Conservation (phyloP, 108 stramenopile species). For the Cyclostephanos tholiformis region DNA sequence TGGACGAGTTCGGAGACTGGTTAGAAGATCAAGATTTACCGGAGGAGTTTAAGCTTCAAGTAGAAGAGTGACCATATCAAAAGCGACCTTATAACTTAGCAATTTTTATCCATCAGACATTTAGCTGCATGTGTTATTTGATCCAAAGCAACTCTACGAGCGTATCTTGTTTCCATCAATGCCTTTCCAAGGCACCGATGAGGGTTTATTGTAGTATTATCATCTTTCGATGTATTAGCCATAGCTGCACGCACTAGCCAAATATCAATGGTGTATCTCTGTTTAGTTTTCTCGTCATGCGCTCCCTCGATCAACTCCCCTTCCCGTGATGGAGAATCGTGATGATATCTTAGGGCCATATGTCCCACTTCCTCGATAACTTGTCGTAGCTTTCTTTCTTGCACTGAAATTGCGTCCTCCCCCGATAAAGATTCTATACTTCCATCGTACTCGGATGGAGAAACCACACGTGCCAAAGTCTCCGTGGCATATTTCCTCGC, state of each 20-base stretch:
- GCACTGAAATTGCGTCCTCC: background rate
- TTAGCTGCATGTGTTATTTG: constrained; percentile 28
- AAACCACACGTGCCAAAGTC: constrained; percentile 13
- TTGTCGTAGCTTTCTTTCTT: constrained; percentile 21
- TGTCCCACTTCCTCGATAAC: constrained; percentile 40
- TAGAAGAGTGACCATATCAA: constrained; percentile 36
- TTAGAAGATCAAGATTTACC: constrained; percentile 93
- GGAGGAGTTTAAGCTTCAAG: constrained; percentile 82
- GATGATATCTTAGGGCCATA: constrained; percentile 30
- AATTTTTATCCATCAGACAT: constrained; percentile 12
- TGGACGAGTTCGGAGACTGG: constrained; percentile 96
- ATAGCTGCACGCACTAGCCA: constrained; percentile 29
- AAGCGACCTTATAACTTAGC: background rate
- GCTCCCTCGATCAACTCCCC: background rate
- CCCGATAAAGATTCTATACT: background rate
- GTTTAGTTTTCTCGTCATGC: background rate
- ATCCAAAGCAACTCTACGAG: constrained; percentile 30
- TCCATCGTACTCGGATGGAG: background rate
- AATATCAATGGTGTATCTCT: constrained; percentile 24
- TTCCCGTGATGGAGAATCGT: constrained; percentile 7
- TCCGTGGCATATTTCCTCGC: constrained; percentile 44
- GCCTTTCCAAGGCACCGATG: constrained; percentile 36
- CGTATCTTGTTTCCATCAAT: constrained; percentile 27
- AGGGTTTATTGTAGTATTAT: constrained; percentile 3
- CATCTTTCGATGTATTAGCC: background rate